Evolutionary conservation across 805 yeast genomes (phyloP), one percentile per base, ranked within the genome.

Genomic region (Monosporozyma unispora): DNA sequence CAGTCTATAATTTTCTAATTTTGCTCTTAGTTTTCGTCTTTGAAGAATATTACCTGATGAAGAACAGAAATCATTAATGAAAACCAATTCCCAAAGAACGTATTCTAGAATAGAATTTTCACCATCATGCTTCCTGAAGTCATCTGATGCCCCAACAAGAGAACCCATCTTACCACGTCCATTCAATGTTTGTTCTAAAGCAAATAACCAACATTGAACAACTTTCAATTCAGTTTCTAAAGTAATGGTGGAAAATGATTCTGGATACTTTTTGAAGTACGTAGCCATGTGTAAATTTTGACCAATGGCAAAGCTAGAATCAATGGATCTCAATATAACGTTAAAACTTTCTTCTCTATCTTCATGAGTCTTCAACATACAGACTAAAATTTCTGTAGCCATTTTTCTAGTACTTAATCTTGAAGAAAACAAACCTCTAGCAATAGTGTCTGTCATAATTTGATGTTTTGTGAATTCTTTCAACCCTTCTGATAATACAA

Each of bases 121-220:
- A 12, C 74, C 74, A 23, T 68, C 68, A 3, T 60, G 49, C 4
- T 63, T 58, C 51, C 80, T 81, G 48, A 80, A 75, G 56, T 91
- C 97, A 9, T 84, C 93, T 51, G 87, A 82, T 0, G 96, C 96
- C 1, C 97, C 97, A 8, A 91, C 98, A 58, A 84, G 66, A 0
- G 96, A 87, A 10, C 96, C 96, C 76, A 86, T 75, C 58, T 81
- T 84, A 7, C 98, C 98, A 57, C 90, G 76, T 2, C 96, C 96
- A 50, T 81, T 87, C 42, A 88, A 58, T 0, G 90, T 82, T 45
- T 76, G 77, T 46, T 76, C 82, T 3, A 87, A 82, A 11, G 80
- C 69, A 45, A 70, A 67, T 43, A 87, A 60, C 96, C 96, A 88
- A 35, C 82, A 75, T 52, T 81, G 85, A 56, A 84, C 77, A 53